phyloP scores from a whole-genome alignment of 2,329 filamentous ascomycete genomes.

The Fusarium nematophilum region DNA sequence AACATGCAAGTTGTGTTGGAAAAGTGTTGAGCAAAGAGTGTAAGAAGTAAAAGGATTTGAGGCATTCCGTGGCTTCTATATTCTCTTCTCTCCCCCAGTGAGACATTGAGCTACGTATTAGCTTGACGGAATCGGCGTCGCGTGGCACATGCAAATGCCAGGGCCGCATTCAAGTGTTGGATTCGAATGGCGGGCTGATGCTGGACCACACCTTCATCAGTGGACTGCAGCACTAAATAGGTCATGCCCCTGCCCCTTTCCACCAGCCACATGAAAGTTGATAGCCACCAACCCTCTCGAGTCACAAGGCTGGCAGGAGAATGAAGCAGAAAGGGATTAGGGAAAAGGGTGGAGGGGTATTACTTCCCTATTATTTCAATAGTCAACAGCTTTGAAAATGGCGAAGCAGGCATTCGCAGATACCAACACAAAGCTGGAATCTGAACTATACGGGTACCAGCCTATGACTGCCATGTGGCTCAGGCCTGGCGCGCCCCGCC shows the following conservation, averaged over 20 bases:
- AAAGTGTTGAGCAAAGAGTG: not conserved
- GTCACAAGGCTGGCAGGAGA: no score
- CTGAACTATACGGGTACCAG: not conserved
- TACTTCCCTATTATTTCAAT: no score
- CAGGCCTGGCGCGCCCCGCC: not conserved
- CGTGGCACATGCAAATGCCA: constrained; percentile 33
- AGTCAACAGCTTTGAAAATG: no score
- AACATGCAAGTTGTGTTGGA: not conserved
- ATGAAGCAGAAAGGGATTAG: no score
- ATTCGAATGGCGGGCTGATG: constrained; percentile 21
- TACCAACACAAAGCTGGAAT: no score
- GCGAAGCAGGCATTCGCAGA: no score
- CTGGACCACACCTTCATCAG: no score
- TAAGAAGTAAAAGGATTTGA: not conserved
- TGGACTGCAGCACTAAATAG: constrained; percentile 20
- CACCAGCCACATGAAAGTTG: no score
- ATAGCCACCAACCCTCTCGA: no score
- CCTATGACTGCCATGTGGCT: constrained; percentile 13
- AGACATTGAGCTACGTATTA: constrained; percentile 19
- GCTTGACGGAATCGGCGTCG: no score
- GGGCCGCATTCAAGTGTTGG: constrained; percentile 23
- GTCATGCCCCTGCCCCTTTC: no score
- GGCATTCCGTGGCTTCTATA: constrained; percentile 9
- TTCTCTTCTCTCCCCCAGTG: not conserved
- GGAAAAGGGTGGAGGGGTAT: no score